Conservation (phyloP, 495 filamentous ascomycete genomes). For the Penicillium daleae region DNA sequence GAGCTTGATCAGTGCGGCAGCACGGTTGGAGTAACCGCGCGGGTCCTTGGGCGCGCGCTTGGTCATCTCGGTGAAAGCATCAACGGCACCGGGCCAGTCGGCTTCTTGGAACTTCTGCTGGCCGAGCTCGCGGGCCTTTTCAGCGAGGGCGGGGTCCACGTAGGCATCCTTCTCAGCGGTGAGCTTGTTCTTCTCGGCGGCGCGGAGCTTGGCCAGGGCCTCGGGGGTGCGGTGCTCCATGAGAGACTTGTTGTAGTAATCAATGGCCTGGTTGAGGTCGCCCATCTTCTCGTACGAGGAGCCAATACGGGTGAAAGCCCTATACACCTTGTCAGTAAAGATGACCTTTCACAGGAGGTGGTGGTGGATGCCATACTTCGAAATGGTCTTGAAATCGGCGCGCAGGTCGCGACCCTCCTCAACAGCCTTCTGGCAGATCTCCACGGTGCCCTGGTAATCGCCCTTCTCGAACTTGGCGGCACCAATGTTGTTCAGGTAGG, state of each 20-base stretch:
- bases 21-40: conserved; percentile 95
- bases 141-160: conserved; percentile 87
- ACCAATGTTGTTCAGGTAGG: conserved; percentile 94
- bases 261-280: conserved; percentile 79
- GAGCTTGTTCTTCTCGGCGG: conserved; percentile 88
- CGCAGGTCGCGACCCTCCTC: conserved; percentile 84
- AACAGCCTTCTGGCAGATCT: conserved; percentile 82
- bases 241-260: conserved; percentile 88
- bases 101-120: conserved; percentile 95
- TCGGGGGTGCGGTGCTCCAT: conserved; percentile 98
- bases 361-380: conserved; percentile 63
- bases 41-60: conserved; percentile 94
- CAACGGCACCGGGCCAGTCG: conserved; percentile 95
- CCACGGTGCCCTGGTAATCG: conserved; percentile 84
- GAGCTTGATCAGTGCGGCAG: conserved; percentile 94
- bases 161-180: conserved; percentile 78
- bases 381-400: conserved; percentile 95
- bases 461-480: conserved; percentile 96
- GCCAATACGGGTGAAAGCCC: conserved; percentile 87
- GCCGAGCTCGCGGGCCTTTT: conserved; percentile 92
- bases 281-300: conserved; percentile 86
- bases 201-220: conserved; percentile 86
- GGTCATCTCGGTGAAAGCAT: conserved; percentile 95
- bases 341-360: not conserved
- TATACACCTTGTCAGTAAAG: conserved; percentile 19